Evolutionary conservation across 805 yeast genomes (phyloP).

Genomic region (Starmerella davenportii): DNA sequence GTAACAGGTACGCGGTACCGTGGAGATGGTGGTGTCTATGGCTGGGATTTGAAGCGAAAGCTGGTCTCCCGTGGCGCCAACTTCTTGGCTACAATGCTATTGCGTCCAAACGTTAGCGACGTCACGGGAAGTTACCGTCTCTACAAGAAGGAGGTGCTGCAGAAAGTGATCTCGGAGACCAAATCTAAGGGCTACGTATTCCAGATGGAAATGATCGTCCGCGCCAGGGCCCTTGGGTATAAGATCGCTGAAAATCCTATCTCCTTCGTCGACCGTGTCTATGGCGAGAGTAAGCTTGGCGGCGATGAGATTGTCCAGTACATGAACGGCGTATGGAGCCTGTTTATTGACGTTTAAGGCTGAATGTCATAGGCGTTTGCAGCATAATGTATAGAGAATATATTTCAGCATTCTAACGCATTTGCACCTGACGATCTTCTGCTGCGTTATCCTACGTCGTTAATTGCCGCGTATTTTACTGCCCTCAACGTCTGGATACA

Average conservation of each 20-base stretch:
- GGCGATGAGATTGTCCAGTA: slow-evolving; percentile 68
- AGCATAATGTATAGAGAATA: too few relatives aligned
- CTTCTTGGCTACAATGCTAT: slow-evolving; percentile 51
- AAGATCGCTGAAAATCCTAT: slow-evolving; percentile 65
- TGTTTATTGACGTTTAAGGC: slow-evolving; percentile 40
- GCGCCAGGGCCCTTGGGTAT: slow-evolving; percentile 59
- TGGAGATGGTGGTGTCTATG: slow-evolving; percentile 67
- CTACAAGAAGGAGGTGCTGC: slow-evolving; percentile 51
- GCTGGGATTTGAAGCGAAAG: slow-evolving; percentile 69
- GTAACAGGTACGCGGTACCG: slow-evolving; percentile 49
- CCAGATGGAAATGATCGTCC: slow-evolving; percentile 80
- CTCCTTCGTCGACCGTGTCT: slow-evolving; percentile 58
- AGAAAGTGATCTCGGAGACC: slow-evolving; percentile 47
- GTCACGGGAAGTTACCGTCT: slow-evolving; percentile 62
- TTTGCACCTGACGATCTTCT: too few relatives aligned
- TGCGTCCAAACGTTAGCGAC: slow-evolving; percentile 57
- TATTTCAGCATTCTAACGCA: too few relatives aligned
- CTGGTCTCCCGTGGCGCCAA: slow-evolving; percentile 66
- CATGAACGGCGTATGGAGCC: slow-evolving; percentile 56
- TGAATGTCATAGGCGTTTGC: neutral
- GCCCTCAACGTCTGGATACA: neutral
- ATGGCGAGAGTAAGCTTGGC: slow-evolving; percentile 63
- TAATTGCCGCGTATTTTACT: too few relatives aligned
- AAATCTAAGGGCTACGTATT: slow-evolving; percentile 64
- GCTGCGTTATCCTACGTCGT: too few relatives aligned